Percentiles rank a stretch among this genome's conserved stretches.
Conservation (phyloP, 148 eudicot genomes). For the Fagopyrum tataricum region DNA sequence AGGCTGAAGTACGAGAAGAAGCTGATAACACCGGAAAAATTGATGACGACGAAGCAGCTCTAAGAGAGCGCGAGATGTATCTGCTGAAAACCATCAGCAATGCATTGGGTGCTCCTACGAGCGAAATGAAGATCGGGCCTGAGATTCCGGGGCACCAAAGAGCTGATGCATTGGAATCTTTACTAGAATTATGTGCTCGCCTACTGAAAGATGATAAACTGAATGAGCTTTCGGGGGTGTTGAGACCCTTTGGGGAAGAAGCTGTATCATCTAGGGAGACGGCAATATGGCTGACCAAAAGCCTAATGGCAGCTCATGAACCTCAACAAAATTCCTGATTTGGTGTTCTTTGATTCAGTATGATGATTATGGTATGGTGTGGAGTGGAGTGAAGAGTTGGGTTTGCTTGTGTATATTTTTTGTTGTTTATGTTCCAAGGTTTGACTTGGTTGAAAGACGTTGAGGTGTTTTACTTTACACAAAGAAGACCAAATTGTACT, state of each 20-base stretch:
- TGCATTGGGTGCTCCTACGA: slow-evolving; percentile 17
- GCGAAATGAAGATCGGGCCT: slow-evolving; percentile 26
- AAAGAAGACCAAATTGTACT: not conserved
- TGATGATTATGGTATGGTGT: not conserved
- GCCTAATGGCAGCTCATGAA: slow-evolving; percentile 71
- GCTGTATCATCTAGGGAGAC: slow-evolving; percentile 88
- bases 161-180: slow-evolving; percentile 87
- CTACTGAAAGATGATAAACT: slow-evolving; percentile 71
- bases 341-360: not conserved
- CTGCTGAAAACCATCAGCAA: slow-evolving; percentile 23
- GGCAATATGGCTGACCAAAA: slow-evolving; percentile 93
- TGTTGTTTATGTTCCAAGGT: not conserved
- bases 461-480: not conserved
- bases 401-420: not conserved
- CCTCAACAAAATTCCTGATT: slow-evolving; percentile 21
- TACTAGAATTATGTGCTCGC: slow-evolving; percentile 81
- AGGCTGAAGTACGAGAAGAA: slow-evolving; percentile 22
- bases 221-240: slow-evolving; percentile 70
- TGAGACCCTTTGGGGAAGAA: slow-evolving; percentile 91
- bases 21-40: slow-evolving; percentile 19
- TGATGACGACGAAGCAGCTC: slow-evolving; percentile 4
- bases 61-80: slow-evolving; percentile 13
- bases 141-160: slow-evolving; percentile 52
- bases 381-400: not conserved
- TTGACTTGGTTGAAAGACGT: not conserved